Evolutionary conservation across 352 stramenopile genomes (phyloP).

Genomic region (Globisporangium orthogonon): DNA sequence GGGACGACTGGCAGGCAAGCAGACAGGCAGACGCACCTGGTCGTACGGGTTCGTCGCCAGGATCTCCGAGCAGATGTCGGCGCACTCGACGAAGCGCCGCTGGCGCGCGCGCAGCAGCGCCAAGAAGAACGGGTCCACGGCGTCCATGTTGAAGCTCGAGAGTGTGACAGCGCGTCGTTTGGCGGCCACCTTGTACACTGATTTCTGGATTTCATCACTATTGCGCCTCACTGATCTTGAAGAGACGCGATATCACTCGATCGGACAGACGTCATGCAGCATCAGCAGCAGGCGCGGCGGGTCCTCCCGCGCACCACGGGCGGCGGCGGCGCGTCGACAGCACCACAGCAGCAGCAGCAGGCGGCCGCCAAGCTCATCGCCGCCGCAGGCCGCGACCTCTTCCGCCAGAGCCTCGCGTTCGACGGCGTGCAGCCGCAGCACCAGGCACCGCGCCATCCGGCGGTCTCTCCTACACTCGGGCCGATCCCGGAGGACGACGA

Average conservation of each 20-base stretch:
- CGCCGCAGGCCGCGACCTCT: conserved; percentile 51
- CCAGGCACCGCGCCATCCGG: conserved; percentile 31
- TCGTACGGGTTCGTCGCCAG: conserved; percentile 84
- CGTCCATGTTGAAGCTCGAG: conserved; percentile 31
- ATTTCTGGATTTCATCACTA: neutral
- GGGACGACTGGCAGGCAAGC: too few relatives aligned
- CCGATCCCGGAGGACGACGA: conserved; percentile 47
- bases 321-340: too few relatives aligned
- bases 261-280: neutral
- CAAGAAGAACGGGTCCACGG: conserved; percentile 88
- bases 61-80: conserved; percentile 81
- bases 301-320: too few relatives aligned
- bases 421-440: conserved; percentile 33
- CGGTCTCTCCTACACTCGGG: conserved; percentile 40
- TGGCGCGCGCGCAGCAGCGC: conserved; percentile 71
- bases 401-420: conserved; percentile 47
- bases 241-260: neutral
- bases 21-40: conserved; percentile 22
- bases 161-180: too few relatives aligned
- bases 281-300: too few relatives aligned
- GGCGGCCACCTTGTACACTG: too few relatives aligned
- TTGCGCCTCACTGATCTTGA: conserved; percentile 5
- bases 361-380: conserved; percentile 26
- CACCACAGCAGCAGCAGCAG: too few relatives aligned
- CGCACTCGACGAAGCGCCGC: conserved; percentile 74